Conservation (phyloP, 2,329 filamentous ascomycete species). For the Fusarium sp. region DNA sequence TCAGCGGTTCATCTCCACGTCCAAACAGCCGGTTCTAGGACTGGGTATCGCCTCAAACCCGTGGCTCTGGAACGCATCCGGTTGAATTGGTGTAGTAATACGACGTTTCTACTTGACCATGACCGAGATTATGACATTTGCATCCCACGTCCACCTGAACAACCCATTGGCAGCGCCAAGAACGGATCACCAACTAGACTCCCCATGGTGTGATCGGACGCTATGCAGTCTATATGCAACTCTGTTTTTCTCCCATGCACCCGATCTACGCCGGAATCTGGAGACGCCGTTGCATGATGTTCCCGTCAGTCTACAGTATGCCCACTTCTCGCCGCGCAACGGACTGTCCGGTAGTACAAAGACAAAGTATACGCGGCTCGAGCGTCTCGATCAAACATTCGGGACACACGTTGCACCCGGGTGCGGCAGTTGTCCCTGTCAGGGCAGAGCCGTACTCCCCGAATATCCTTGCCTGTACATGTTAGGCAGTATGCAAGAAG, state of each 20-base stretch:
- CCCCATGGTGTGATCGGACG: conserved; percentile 22
- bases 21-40: background rate
- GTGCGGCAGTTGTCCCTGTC: conserved; percentile 3
- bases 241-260: background rate
- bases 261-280: conserved; percentile 1
- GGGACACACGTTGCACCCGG: conserved; percentile 1
- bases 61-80: background rate
- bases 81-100: background rate
- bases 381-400: background rate
- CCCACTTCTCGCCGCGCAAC: background rate
- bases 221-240: background rate
- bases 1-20: background rate
- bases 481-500: background rate
- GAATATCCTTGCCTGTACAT: conserved; percentile 18
- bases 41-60: background rate
- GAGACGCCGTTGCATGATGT: conserved; percentile 9
- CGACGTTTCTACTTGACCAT: background rate
- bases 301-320: background rate
- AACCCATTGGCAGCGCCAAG: background rate
- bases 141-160: conserved; percentile 3
- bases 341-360: background rate
- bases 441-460: conserved; percentile 35
- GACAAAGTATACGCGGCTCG: background rate
- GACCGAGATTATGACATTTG: background rate
- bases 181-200: background rate